These are phyloP conservation scores for Fusarium burgessii DNA, from an alignment of 2,329 filamentous ascomycete genomes.

Conservation along the genomic window DNA sequence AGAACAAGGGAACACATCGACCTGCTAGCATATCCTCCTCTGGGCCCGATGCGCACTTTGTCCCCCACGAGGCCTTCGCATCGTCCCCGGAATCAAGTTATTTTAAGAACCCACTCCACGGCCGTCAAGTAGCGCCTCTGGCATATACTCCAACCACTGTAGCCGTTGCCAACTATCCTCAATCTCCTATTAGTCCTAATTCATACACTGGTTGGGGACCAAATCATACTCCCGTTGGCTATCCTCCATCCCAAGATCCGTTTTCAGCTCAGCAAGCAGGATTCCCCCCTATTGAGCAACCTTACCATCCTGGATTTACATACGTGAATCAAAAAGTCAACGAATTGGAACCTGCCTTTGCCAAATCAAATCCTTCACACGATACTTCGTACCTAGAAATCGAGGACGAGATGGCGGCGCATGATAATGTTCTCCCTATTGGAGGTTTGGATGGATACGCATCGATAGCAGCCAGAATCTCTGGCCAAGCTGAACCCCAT, in stretches of 20 bases:
- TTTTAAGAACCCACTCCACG: slow-evolving; percentile 22
- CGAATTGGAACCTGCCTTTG: background rate
- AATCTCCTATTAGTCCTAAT: slow-evolving; percentile 17
- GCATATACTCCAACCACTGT: slow-evolving; percentile 14
- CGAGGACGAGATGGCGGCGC: slow-evolving; percentile 25
- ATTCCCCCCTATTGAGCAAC: slow-evolving; percentile 5
- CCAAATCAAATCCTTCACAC: slow-evolving; percentile 1
- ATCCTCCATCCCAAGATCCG: slow-evolving; percentile 24
- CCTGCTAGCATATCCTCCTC: slow-evolving; percentile 22
- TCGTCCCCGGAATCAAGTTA: slow-evolving; percentile 27
- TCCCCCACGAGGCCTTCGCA: slow-evolving; percentile 21
- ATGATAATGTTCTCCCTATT: slow-evolving; percentile 55
- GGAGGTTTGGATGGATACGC: slow-evolving; percentile 70
- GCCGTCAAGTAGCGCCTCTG: slow-evolving; percentile 11
- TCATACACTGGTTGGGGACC: slow-evolving; percentile 25
- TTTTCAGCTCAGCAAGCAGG: slow-evolving; percentile 18
- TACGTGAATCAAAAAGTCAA: slow-evolving; percentile 12
- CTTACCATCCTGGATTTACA: slow-evolving; percentile 17
- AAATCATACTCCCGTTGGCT: slow-evolving; percentile 23
- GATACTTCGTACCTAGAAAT: slow-evolving; percentile 9
- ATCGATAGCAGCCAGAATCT: slow-evolving; percentile 67
- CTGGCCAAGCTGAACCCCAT: slow-evolving; percentile 41
- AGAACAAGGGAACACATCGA: slow-evolving; percentile 27
- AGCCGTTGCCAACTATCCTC: slow-evolving; percentile 19
- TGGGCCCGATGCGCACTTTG: slow-evolving; percentile 24